These are phyloP conservation scores for Malus hybrid DNA, from an alignment of 331 rosid species.

Conservation along the genomic window DNA sequence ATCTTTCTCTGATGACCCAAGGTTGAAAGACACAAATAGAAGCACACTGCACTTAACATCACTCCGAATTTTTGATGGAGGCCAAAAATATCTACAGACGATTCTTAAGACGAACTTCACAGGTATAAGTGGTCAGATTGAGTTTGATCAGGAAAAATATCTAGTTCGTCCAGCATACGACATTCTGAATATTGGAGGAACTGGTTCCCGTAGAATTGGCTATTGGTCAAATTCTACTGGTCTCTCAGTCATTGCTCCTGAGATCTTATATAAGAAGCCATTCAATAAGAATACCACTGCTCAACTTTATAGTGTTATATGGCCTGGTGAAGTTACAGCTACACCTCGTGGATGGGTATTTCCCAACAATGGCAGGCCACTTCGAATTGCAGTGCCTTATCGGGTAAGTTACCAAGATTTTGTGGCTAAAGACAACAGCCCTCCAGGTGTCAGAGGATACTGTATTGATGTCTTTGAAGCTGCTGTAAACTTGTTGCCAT, in stretches of 20 bases:
- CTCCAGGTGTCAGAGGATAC: slow-evolving; percentile 59
- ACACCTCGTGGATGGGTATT: slow-evolving; percentile 65
- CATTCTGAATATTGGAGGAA: slow-evolving; percentile 59
- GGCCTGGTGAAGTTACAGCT: no score
- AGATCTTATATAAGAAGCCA: slow-evolving; percentile 34
- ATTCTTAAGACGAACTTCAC: slow-evolving; percentile 50
- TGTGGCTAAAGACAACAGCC: slow-evolving; percentile 47
- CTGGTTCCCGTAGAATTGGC: slow-evolving; percentile 53
- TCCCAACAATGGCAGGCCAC: slow-evolving; percentile 75
- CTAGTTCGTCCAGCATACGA: slow-evolving; percentile 63
- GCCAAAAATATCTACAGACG: slow-evolving; percentile 27
- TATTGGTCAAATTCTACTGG: slow-evolving; percentile 70
- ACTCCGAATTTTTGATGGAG: slow-evolving; percentile 32
- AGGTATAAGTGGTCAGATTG: slow-evolving; percentile 60
- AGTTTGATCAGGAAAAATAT: slow-evolving; percentile 48
- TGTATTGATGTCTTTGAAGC: slow-evolving; percentile 81
- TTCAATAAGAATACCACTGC: slow-evolving; percentile 19
- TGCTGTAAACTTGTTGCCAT: slow-evolving; percentile 67
- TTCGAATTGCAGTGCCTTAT: slow-evolving; percentile 67
- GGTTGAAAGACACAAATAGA: slow-evolving; percentile 35
- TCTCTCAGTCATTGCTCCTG: slow-evolving; percentile 55
- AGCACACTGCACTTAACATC: slow-evolving; percentile 54
- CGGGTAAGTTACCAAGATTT: slow-evolving; percentile 53
- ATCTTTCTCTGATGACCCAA: slow-evolving; percentile 68
- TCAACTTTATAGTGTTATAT: no score